A percentile compares a stretch with the other conserved stretches of the same genome.
Conservation (phyloP, 441 rosid genomes). For the Viola pubescens region DNA sequence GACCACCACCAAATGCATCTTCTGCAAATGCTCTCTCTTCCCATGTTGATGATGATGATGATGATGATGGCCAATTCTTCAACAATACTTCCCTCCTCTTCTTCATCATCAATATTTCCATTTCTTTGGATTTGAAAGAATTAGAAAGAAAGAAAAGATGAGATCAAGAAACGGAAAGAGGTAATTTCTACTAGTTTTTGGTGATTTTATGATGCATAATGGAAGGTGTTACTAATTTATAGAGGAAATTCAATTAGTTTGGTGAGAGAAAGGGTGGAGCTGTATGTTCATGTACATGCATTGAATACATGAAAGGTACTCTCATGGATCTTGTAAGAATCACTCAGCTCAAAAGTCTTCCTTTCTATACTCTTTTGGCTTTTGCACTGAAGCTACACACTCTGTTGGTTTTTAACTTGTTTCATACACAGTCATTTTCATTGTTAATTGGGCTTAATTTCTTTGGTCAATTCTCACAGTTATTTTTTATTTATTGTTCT, state of each 20-base stretch:
- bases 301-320: conserved; percentile 27
- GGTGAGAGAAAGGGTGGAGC: neutral
- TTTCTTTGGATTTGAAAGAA: conserved; percentile 15
- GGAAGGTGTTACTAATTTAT: conserved; percentile 8
- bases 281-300: conserved; percentile 4
- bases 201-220: neutral
- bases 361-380: conserved; percentile 22
- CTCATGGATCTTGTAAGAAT: conserved; percentile 13
- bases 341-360: conserved; percentile 24
- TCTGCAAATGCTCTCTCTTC: conserved; percentile 89
- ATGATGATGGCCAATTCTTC: conserved; percentile 16
- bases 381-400: conserved; percentile 23
- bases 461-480: too few relatives aligned
- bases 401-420: conserved; percentile 24
- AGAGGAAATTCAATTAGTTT: neutral
- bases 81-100: conserved; percentile 24
- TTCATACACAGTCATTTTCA: conserved; percentile 17
- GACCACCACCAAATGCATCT: conserved; percentile 51
- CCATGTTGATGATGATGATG: conserved; percentile 32
- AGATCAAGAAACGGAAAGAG: neutral
- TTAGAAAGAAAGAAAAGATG: neutral
- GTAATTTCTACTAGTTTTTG: too few relatives aligned
- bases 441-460: conserved; percentile 11
- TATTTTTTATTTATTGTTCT: too few relatives aligned
- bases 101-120: conserved; percentile 29